phyloP scores from a whole-genome alignment of 495 filamentous ascomycete genomes.

The Aspergillus avenaceus region DNA sequence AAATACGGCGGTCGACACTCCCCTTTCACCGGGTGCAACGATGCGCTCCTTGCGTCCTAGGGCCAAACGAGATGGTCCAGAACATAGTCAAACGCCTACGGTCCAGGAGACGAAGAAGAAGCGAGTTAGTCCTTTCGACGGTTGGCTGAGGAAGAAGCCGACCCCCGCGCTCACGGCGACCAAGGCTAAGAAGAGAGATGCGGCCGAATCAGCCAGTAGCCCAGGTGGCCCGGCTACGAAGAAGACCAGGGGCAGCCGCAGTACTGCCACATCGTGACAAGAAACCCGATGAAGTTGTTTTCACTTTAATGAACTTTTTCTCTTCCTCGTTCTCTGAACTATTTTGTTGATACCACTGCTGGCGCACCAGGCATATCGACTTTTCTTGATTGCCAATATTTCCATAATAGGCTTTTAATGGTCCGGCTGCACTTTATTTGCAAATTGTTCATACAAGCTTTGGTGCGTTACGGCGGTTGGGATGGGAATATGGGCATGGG shows the following conservation, averaged over 20 bases:
- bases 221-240: slow-evolving; percentile 26
- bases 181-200: slow-evolving; percentile 30
- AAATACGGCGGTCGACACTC: slow-evolving; percentile 47
- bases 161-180: slow-evolving; percentile 17
- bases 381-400: slow-evolving; percentile 5
- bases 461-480: slow-evolving; percentile 4
- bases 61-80: slow-evolving; percentile 17
- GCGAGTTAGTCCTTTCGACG: slow-evolving; percentile 61
- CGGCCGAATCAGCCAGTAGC: slow-evolving; percentile 17
- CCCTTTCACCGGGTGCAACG: slow-evolving; percentile 40
- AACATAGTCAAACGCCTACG: slow-evolving; percentile 20
- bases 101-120: slow-evolving; percentile 26
- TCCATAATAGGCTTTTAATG: slow-evolving; percentile 3
- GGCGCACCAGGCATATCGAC: not conserved
- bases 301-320: not conserved
- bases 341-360: not conserved
- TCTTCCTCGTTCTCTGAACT: not conserved
- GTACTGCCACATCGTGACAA: slow-evolving; percentile 8
- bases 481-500: slow-evolving; percentile 7
- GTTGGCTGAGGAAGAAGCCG: slow-evolving; percentile 60
- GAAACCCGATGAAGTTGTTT: not conserved
- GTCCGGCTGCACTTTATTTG: slow-evolving; percentile 9
- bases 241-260: slow-evolving; percentile 21
- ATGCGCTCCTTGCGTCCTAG: slow-evolving; percentile 27
- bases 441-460: slow-evolving; percentile 7